phyloP scores from a whole-genome alignment of 2,329 filamentous ascomycete genomes.

The Onygena corvina region DNA sequence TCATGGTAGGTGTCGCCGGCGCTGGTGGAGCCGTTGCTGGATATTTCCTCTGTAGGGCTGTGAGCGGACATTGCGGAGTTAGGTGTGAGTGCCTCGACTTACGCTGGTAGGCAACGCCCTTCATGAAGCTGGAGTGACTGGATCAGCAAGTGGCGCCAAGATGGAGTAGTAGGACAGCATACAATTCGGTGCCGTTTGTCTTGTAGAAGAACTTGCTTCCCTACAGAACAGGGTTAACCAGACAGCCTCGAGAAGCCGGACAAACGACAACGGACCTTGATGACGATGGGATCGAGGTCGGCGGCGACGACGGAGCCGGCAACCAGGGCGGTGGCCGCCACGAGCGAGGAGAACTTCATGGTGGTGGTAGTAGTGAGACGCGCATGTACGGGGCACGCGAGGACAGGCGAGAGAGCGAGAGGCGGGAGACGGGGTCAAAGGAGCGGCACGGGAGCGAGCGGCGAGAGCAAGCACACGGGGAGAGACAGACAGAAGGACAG shows the following conservation, averaged over 20 bases:
- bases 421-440: not conserved
- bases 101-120: slow-evolving; percentile 86
- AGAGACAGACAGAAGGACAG: not conserved
- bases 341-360: slow-evolving; percentile 44
- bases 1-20: slow-evolving; percentile 55
- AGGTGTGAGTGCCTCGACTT: slow-evolving; percentile 17
- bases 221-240: slow-evolving; percentile 33
- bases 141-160: slow-evolving; percentile 8
- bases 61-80: not conserved
- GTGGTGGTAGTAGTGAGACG: slow-evolving; percentile 19
- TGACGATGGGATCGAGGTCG: slow-evolving; percentile 45
- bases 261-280: slow-evolving; percentile 46
- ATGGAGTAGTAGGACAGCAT: slow-evolving; percentile 16
- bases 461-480: not conserved
- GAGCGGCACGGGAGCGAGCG: not conserved
- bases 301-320: slow-evolving; percentile 37
- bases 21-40: slow-evolving; percentile 41
- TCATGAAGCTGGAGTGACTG: slow-evolving; percentile 53
- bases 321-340: slow-evolving; percentile 44
- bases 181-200: slow-evolving; percentile 65
- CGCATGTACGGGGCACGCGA: not conserved
- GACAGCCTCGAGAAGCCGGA: not conserved
- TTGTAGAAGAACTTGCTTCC: slow-evolving; percentile 84
- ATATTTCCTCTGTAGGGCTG: slow-evolving; percentile 45
- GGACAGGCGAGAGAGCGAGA: not conserved